These are phyloP conservation scores for Teunomyces barrocoloradensis DNA, from an alignment of 805 yeast genomes.

Conservation along the genomic window DNA sequence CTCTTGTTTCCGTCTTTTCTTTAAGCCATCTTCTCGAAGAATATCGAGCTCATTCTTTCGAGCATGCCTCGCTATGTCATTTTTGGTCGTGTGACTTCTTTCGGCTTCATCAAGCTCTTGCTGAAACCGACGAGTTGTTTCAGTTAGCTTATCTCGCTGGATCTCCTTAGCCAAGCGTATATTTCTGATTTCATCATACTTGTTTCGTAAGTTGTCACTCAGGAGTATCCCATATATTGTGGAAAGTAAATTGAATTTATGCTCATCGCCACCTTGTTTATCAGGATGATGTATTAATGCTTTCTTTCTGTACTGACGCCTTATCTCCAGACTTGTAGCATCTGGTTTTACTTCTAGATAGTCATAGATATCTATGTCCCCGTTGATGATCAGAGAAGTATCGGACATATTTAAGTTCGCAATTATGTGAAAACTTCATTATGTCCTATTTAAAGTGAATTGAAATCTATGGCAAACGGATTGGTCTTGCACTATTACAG, in stretches of 20 bases:
- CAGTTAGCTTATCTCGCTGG: conserved; percentile 15
- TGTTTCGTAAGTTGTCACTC: conserved; percentile 18
- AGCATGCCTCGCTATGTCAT: background rate
- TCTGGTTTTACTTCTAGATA: conserved; percentile 21
- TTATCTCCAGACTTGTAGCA: conserved; percentile 23
- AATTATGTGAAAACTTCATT: background rate
- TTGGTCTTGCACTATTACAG: no score
- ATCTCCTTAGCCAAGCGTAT: conserved; percentile 9
- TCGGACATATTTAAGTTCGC: conserved; percentile 5
- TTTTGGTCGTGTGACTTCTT: conserved; percentile 3
- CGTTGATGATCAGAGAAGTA: conserved; percentile 16
- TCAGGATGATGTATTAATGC: conserved; percentile 43
- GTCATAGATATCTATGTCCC: conserved; percentile 27
- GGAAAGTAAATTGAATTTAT: conserved; percentile 30
- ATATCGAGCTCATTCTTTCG: conserved; percentile 11
- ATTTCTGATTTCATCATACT: conserved; percentile 30
- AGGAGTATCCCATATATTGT: conserved; percentile 31
- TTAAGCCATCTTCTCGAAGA: conserved; percentile 28
- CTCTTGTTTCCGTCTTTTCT: conserved; percentile 24
- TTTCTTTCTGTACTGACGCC: conserved; percentile 28
- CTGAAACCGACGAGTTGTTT: conserved; percentile 24
- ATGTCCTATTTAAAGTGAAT: no score
- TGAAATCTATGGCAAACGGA: background rate
- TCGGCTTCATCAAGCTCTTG: conserved; percentile 28
- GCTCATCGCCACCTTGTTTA: conserved; percentile 23